phyloP scores from a whole-genome alignment of 2,329 filamentous ascomycete species.

The Lasiodiplodia hormozganensis region DNA sequence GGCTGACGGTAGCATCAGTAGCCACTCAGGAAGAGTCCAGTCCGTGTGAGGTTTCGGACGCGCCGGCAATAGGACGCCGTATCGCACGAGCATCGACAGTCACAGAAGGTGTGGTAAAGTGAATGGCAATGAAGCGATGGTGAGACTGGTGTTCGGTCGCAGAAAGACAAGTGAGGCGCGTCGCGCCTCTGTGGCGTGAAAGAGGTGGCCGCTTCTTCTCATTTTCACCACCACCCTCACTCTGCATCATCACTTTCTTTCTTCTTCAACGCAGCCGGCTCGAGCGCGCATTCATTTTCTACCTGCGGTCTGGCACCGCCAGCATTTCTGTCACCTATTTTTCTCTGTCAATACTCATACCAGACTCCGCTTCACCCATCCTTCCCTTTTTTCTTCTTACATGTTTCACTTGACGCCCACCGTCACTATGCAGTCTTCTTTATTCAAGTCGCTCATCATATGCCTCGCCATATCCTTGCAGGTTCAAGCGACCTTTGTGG shows the following conservation, averaged over 20 bases:
- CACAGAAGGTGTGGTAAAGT: neutral
- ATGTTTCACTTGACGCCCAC: neutral
- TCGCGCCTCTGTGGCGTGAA: neutral
- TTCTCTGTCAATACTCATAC: neutral
- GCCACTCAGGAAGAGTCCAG: neutral
- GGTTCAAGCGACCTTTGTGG: conserved; percentile 67
- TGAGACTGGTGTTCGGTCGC: neutral
- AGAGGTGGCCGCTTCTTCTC: neutral
- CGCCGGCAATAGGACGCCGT: neutral
- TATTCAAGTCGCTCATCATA: conserved; percentile 33
- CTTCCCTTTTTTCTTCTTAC: neutral
- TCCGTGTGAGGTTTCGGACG: neutral
- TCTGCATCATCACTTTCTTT: neutral
- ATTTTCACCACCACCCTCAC: neutral
- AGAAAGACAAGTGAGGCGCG: neutral
- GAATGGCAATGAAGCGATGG: neutral
- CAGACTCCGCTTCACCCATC: no score
- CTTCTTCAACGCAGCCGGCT: neutral
- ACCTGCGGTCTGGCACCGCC: neutral
- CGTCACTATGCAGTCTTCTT: neutral
- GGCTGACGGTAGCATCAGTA: no score
- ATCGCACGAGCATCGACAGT: neutral
- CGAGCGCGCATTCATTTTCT: neutral
- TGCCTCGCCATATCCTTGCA: conserved; percentile 35
- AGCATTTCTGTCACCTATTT: neutral